Evolutionary conservation across 352 stramenopile species (phyloP).

Genomic region (Pythium brassicae): DNA sequence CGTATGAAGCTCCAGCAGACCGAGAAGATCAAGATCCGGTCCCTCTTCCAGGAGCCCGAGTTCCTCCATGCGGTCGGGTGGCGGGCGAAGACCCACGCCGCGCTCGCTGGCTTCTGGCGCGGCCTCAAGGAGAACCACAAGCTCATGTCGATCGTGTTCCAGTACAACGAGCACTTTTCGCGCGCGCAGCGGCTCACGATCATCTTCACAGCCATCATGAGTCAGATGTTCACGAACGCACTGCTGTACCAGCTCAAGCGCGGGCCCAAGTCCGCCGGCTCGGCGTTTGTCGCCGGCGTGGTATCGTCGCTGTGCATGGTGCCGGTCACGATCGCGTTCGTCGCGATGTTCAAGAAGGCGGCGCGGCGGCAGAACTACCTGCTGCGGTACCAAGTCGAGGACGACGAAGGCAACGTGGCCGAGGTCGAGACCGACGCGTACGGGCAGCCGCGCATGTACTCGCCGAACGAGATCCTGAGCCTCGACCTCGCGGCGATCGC

Average conservation of each 20-base stretch:
- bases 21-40: conserved; percentile 50
- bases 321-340: conserved; percentile 52
- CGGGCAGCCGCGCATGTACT: conserved; percentile 43
- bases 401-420: conserved; percentile 49
- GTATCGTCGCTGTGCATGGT: conserved; percentile 66
- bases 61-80: conserved; percentile 45
- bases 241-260: conserved; percentile 53
- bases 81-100: conserved; percentile 35
- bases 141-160: conserved; percentile 62
- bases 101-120: conserved; percentile 33
- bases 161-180: conserved; percentile 69
- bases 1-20: conserved; percentile 29
- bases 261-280: conserved; percentile 38
- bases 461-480: conserved; percentile 32
- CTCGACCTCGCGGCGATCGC: conserved; percentile 57
- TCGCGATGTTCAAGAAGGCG: conserved; percentile 74
- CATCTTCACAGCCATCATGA: conserved; percentile 67
- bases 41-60: conserved; percentile 60
- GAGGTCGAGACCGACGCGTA: conserved; percentile 68
- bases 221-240: conserved; percentile 70
- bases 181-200: conserved; percentile 58
- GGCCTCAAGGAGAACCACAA: conserved; percentile 68
- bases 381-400: conserved; percentile 61
- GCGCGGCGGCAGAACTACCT: conserved; percentile 52
- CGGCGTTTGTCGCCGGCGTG: conserved; percentile 46